Evolutionary conservation across 495 filamentous ascomycete genomes (phyloP).

Genomic region (Tuber microsphaerosporum): DNA sequence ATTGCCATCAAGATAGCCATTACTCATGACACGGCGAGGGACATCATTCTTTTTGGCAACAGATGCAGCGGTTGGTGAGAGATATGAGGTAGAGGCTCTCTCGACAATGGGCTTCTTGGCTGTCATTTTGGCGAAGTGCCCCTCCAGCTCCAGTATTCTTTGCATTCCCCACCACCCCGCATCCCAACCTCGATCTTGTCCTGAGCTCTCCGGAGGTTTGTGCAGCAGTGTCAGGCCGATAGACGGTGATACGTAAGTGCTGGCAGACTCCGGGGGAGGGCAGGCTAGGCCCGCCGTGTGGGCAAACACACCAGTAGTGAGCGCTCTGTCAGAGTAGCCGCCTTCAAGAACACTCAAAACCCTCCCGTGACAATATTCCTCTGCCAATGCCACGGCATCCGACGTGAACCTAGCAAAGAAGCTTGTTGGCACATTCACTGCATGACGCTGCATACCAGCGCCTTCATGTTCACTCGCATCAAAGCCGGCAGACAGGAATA

Average conservation of each 20-base stretch:
- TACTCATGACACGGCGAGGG: slow-evolving; percentile 38
- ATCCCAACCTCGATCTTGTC: slow-evolving; percentile 36
- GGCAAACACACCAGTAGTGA: slow-evolving; percentile 79
- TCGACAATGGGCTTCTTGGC: slow-evolving; percentile 57
- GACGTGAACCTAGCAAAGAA: slow-evolving; percentile 88
- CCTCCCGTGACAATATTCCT: slow-evolving; percentile 78
- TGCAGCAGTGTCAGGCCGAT: slow-evolving; percentile 52
- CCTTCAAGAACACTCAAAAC: slow-evolving; percentile 91
- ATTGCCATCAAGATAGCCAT: slow-evolving; percentile 33
- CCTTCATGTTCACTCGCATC: slow-evolving; percentile 93
- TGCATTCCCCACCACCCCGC: slow-evolving; percentile 37
- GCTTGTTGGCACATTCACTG: slow-evolving; percentile 88
- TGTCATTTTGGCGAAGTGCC: slow-evolving; percentile 34
- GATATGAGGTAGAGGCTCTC: slow-evolving; percentile 66
- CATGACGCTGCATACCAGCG: slow-evolving; percentile 86
- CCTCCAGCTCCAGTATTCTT: slow-evolving; percentile 30
- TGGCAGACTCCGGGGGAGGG: slow-evolving; percentile 45
- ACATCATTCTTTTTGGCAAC: slow-evolving; percentile 50
- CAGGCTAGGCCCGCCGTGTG: slow-evolving; percentile 73
- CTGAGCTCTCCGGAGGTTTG: slow-evolving; percentile 43
- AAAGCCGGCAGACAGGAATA: slow-evolving; percentile 92
- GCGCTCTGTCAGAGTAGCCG: slow-evolving; percentile 85
- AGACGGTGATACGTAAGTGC: slow-evolving; percentile 40
- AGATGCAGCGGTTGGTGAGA: slow-evolving; percentile 63
- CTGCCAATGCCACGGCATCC: slow-evolving; percentile 72